Conservation (phyloP, 2,329 filamentous ascomycete species). For the Claviceps fusiformis region DNA sequence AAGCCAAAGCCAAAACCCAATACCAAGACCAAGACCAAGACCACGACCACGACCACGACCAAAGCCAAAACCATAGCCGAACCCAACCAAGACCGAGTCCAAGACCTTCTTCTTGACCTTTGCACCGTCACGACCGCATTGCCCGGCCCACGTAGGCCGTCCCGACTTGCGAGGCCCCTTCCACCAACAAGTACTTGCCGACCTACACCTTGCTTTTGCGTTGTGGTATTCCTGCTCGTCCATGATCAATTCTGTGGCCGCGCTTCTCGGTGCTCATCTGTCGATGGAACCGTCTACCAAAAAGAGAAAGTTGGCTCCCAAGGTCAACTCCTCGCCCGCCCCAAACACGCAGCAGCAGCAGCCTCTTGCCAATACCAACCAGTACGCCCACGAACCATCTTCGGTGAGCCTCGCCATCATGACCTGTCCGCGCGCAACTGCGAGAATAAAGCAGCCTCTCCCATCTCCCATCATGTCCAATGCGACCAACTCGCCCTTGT, state of each 20-base stretch:
- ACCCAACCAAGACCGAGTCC: background rate
- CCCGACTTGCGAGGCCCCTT: background rate
- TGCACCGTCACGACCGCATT: background rate
- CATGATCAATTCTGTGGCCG: conserved; percentile 9
- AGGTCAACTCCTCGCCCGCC: conserved; percentile 21
- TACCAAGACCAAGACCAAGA: background rate
- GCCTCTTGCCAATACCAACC: conserved; percentile 6
- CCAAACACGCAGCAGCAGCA: conserved; percentile 13
- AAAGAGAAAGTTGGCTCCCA: conserved; percentile 30
- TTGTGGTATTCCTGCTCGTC: background rate
- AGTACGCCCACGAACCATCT: conserved; percentile 3
- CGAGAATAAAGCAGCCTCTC: background rate
- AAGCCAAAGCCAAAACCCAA: background rate
- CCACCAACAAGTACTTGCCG: background rate
- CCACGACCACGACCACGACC: no score
- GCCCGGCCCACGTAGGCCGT: background rate
- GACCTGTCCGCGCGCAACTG: background rate
- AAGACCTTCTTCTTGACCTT: background rate
- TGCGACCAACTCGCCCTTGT: background rate
- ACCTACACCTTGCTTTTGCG: background rate
- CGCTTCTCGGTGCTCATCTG: conserved; percentile 7
- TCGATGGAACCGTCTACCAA: conserved; percentile 30
- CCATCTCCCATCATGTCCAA: background rate
- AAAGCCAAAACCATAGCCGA: no score
- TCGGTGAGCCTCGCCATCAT: conserved; percentile 3